Percentiles rank a stretch among this genome's conserved stretches.
These are phyloP conservation scores for Hymenoscyphus infarciens DNA, from an alignment of 2,329 filamentous ascomycete genomes.

Conservation along the genomic window DNA sequence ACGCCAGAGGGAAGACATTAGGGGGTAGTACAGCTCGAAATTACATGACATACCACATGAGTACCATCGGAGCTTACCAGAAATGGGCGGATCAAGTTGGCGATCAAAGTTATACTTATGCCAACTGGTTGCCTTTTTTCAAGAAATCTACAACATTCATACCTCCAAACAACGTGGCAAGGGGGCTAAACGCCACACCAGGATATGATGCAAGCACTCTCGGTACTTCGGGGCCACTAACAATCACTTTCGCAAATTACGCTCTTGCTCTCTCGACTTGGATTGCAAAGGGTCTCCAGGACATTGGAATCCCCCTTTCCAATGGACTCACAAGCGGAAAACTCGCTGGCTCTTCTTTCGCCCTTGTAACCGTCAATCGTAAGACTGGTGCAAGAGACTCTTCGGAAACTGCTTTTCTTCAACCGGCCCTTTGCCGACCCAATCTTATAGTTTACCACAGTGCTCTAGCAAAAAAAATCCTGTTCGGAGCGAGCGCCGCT, in stretches of 20 bases:
- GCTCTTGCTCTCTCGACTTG: constrained; percentile 12
- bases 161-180: constrained; percentile 27
- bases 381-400: constrained; percentile 32
- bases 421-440: neutral
- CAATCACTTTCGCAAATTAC: constrained; percentile 16
- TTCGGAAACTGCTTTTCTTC: constrained; percentile 39
- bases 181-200: constrained; percentile 17
- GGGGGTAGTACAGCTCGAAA: constrained; percentile 36
- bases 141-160: constrained; percentile 31
- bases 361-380: constrained; percentile 29
- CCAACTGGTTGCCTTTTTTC: constrained; percentile 45
- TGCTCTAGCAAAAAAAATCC: constrained; percentile 3
- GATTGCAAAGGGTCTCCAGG: constrained; percentile 37
- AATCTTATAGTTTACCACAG: neutral
- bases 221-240: constrained; percentile 6
- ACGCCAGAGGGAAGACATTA: constrained; percentile 36
- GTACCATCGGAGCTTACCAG: constrained; percentile 31
- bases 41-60: constrained; percentile 28
- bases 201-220: constrained; percentile 2
- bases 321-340: constrained; percentile 41
- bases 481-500: neutral
- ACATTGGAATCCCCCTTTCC: constrained; percentile 38
- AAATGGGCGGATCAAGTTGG: constrained; percentile 42
- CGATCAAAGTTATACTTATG: constrained; percentile 44
- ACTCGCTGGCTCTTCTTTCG: constrained; percentile 39